A percentile compares a stretch with the other conserved stretches of the same genome.
Evolutionary conservation across 768 basidiomycete species (phyloP).

Genomic region (Imleria badia): DNA sequence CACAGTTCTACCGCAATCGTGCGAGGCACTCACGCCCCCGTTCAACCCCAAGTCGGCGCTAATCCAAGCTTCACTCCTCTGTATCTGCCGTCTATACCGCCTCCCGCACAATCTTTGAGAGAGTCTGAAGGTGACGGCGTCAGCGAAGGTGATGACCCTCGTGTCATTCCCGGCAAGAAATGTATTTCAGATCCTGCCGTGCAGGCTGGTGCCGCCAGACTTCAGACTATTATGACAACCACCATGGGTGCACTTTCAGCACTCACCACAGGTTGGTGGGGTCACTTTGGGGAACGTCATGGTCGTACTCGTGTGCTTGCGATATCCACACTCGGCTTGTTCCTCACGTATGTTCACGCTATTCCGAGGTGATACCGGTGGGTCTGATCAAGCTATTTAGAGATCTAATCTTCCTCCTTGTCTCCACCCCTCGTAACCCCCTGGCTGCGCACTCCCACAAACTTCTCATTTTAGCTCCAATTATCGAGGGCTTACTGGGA

Average conservation of each 20-base stretch:
- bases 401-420: constrained; percentile 77
- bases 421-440: constrained; percentile 61
- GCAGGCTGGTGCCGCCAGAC: constrained; percentile 64
- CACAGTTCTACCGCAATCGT: constrained; percentile 19
- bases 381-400: constrained; percentile 38
- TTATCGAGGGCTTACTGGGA: constrained; percentile 78
- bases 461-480: constrained; percentile 73
- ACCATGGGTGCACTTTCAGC: constrained; percentile 79
- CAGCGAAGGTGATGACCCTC: constrained; percentile 39
- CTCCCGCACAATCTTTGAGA: not conserved
- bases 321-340: constrained; percentile 63
- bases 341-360: constrained; percentile 63
- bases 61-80: constrained; percentile 9
- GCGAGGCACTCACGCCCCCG: not conserved
- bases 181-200: constrained; percentile 55
- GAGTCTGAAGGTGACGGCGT: constrained; percentile 28
- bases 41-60: constrained; percentile 5
- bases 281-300: constrained; percentile 68
- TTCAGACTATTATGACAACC: constrained; percentile 78
- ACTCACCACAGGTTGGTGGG: constrained; percentile 86
- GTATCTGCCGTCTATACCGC: constrained; percentile 10
- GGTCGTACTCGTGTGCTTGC: constrained; percentile 78
- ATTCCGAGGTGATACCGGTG: not conserved
- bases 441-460: constrained; percentile 67
- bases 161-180: constrained; percentile 34